A percentile compares a stretch with the other conserved stretches of the same genome.
Conservation (phyloP, 768 basidiomycete species). For the Trametes gibbosa region DNA sequence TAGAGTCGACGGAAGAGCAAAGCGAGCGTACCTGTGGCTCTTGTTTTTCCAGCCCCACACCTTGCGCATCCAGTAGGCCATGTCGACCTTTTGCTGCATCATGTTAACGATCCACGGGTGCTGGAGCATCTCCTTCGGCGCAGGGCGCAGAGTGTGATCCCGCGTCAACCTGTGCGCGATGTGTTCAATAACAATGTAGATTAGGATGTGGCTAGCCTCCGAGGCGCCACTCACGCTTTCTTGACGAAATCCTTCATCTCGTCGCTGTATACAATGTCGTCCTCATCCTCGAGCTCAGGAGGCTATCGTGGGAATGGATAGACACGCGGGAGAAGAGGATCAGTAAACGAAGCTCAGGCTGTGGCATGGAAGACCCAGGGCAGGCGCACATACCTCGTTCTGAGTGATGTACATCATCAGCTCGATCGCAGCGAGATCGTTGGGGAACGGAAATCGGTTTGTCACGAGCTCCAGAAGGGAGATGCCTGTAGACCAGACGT, state of each 20-base stretch:
- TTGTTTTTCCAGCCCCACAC: slow-evolving; percentile 75
- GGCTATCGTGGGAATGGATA: slow-evolving; percentile 46
- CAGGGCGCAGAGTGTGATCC: slow-evolving; percentile 66
- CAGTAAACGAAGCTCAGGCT: slow-evolving; percentile 5
- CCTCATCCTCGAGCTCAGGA: slow-evolving; percentile 79
- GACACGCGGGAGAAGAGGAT: slow-evolving; percentile 19
- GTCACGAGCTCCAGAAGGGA: slow-evolving; percentile 91
- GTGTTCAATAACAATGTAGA: background rate
- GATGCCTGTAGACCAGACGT: slow-evolving; percentile 98
- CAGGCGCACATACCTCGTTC: slow-evolving; percentile 54
- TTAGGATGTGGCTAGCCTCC: background rate
- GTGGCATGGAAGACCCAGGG: slow-evolving; percentile 1
- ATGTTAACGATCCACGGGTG: slow-evolving; percentile 81
- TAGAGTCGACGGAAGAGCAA: background rate
- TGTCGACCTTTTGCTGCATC: slow-evolving; percentile 82
- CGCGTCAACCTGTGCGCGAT: slow-evolving; percentile 59
- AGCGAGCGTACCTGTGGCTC: slow-evolving; percentile 28
- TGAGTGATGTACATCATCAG: slow-evolving; percentile 86
- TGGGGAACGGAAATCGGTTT: slow-evolving; percentile 94
- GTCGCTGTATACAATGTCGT: slow-evolving; percentile 62
- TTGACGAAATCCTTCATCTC: slow-evolving; percentile 92
- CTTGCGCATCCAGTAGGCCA: slow-evolving; percentile 85
- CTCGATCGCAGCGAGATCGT: slow-evolving; percentile 90
- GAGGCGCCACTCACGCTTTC: slow-evolving; percentile 63
- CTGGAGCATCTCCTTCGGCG: slow-evolving; percentile 75